These are phyloP conservation scores for Cryptococcus maquisensis DNA, from an alignment of 1,284 basidiomycete species.

Conservation along the genomic window DNA sequence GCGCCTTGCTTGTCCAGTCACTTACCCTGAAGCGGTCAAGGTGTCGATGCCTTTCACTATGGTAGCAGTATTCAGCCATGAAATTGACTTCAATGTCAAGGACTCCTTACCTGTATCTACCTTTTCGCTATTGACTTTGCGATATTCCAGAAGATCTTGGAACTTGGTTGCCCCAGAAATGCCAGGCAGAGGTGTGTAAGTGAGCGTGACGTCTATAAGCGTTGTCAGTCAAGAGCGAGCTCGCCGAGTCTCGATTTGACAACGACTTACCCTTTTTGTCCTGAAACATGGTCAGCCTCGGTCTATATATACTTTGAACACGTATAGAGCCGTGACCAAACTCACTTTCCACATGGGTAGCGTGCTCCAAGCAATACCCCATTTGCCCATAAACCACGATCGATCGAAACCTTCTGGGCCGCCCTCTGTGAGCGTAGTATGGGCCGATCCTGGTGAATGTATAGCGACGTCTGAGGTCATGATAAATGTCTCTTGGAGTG, in stretches of 20 bases:
- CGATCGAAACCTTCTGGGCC: slow-evolving; percentile 40
- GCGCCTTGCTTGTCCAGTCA: neutral
- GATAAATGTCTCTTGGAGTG: neutral
- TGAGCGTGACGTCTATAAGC: slow-evolving; percentile 51
- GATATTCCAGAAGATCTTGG: slow-evolving; percentile 51
- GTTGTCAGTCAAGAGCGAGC: neutral
- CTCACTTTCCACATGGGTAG: slow-evolving; percentile 54
- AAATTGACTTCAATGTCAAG: too few species aligned
- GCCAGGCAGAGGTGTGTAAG: slow-evolving; percentile 42
- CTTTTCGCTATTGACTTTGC: slow-evolving; percentile 29
- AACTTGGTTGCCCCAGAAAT: slow-evolving; percentile 33
- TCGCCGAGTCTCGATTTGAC: neutral
- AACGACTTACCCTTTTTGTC: slow-evolving; percentile 39
- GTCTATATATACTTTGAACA: neutral
- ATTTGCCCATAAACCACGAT: slow-evolving; percentile 51
- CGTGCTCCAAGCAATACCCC: slow-evolving; percentile 53
- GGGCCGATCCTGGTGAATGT: slow-evolving; percentile 28
- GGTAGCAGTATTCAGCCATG: neutral
- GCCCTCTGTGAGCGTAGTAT: slow-evolving; percentile 34
- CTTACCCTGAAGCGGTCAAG: slow-evolving; percentile 19
- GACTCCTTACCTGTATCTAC: slow-evolving; percentile 38
- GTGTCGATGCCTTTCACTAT: slow-evolving; percentile 50
- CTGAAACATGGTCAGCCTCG: slow-evolving; percentile 22
- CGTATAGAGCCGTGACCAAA: neutral
- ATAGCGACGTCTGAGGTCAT: slow-evolving; percentile 9